Evolutionary conservation across 371 early-diverging fungal species (phyloP), one percentile per base, ranked within the genome.

Genomic region (Mucor sp.): DNA sequence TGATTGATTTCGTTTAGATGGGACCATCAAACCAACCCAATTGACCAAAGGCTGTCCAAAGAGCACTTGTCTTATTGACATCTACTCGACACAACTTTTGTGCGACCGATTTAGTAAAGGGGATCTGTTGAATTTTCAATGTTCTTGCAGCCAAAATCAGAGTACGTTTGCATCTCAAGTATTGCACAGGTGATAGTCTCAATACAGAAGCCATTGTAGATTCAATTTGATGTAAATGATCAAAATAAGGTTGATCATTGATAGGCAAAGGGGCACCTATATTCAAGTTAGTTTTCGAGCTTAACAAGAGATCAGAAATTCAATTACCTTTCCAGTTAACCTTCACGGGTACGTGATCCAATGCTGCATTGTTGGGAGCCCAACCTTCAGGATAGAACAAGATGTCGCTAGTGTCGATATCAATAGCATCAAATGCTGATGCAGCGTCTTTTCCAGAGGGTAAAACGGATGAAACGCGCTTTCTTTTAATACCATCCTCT

Each of bases 151-250:
- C 75, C 60, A 70, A 62, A 28, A 75, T 70, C 15, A 75, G 47
- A 14, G 72, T 75, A 47, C 78, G 68, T 50, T 78, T 78, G 65
- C 78, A 78, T n/a, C 77, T 71, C 25, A 90, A 69, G 65, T 87
- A 90, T 74, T 89, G 89, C 30, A 85, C 84, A 11, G 90, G 90
- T 32, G 86, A 79, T 25, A 90, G 77, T 33, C 90, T 85, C 32
- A 90, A 75, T 0, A 83, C 80, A 43, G 89, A 88, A 48, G 88
- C 87, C 72, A 87, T 85, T 27, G 83, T 70, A 7, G 63, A 77
- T 69, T 90, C 90, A 25, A 84, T 80, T 1, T 74, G 75, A 30
- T 88, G 87, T 32, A 90, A 74, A 19, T 62, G 71, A 53, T 78
- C 67, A 66, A 68, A 76, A 62, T 82, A 72, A 58, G 82, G 76